Base-by-base conservation (phyloP, 768 basidiomycete genomes). In the Agaricus sinodeliciosus region DNA sequence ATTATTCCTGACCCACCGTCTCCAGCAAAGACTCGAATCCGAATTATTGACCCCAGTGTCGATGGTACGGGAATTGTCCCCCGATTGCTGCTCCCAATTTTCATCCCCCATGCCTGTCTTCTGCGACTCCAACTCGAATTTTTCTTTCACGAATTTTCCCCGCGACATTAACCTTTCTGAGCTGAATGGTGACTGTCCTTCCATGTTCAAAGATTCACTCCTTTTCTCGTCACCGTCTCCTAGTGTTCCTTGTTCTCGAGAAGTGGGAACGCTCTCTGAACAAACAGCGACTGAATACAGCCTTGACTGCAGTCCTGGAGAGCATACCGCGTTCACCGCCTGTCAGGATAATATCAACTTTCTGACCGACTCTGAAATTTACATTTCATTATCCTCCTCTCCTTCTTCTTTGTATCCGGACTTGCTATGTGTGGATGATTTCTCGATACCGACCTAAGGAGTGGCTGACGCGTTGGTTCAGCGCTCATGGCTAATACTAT, bases 131-230 rank as follows among this genome's bases (percentile, higher is more conserved):
- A n/a, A 37, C 15, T 26, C 16, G 9, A 37, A 2, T 37, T 26
- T 15, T 26, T 22, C 34, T 12, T 27, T 16, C 25, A 16, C 37
- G 16, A 39, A 39, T 2, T 15, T 9, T 13, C 1, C 40, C 39
- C 9, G n/a, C n/a, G 48, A 49, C 16, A 8, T 49, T n/a, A 49
- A 22, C 25, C 48, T 49, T 28, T 40, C 39, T 9, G 50, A 51
- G 18, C 43, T 51, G 18, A 51, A 51, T 9, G 48, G 27, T 7
- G 37, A 40, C 25, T 22, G 27, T 9, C 16, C 15, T 18, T 40
- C 50, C 15, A 15, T 35, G 9, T 19, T 36, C 34, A n/a, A 31
- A 12, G 34, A 12, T 8, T 28, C 25, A 11, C 25, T 37, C 43
- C n/a, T 16, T 43, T n/a, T 12, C 9, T 26, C 16, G 39, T 9